Percentiles rank a stretch among this genome's conserved stretches.
phyloP scores from a whole-genome alignment of 2,329 filamentous ascomycete genomes.

The Pseudogymnoascus sp. region DNA sequence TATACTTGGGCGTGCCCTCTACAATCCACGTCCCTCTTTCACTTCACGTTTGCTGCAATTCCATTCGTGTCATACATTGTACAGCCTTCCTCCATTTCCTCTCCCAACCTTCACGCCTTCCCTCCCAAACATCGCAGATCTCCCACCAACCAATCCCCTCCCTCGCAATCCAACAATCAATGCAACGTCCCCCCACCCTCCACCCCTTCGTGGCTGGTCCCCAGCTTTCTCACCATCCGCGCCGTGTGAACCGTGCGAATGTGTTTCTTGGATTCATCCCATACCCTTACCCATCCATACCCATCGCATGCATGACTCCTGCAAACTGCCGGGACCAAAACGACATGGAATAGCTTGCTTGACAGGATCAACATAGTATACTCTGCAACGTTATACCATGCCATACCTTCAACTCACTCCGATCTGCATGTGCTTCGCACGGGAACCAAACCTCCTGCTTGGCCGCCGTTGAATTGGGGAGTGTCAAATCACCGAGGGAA shows the following conservation, averaged over 20 bases:
- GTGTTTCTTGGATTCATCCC: neutral
- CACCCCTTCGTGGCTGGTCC: neutral
- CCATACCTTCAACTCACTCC: too few species aligned
- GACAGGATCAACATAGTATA: neutral
- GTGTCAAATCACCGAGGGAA: too few species aligned
- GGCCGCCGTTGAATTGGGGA: too few species aligned
- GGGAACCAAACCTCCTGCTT: too few species aligned
- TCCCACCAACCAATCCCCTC: neutral
- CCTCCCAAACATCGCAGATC: too few species aligned
- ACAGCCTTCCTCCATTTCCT: neutral
- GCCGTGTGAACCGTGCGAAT: neutral
- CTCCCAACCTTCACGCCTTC: neutral
- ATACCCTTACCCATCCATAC: too few species aligned
- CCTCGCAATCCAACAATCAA: neutral
- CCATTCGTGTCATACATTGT: neutral
- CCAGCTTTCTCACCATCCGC: neutral
- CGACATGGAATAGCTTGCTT: neutral
- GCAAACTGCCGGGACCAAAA: neutral
- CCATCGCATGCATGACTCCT: neutral
- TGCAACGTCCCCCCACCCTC: neutral
- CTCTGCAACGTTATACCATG: too few species aligned
- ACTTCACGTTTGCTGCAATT: neutral
- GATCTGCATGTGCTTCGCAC: too few species aligned
- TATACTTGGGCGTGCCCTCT: neutral
- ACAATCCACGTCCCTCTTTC: neutral